Base-by-base conservation (phyloP, 805 yeast species). In the Yarrowia sp. region DNA sequence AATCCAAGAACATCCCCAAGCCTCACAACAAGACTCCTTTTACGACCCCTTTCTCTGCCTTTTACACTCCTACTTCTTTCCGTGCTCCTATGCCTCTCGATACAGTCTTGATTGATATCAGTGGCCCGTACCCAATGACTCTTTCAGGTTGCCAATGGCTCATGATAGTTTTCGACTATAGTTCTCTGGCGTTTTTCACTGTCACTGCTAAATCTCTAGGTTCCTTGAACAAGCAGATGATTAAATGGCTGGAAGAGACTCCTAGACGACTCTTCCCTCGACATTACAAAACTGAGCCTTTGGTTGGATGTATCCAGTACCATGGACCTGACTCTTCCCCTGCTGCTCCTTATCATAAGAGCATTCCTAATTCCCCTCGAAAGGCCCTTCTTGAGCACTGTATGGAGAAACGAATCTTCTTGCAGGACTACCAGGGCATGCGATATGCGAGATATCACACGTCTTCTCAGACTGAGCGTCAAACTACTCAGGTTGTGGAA, bases 281-380 rank as follows among this genome's bases (percentile, higher is more conserved):
- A 1, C 58, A 36, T 14, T 51, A 51, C 35, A 38, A 38, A 14
- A 8, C 43, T 2, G 43, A 18, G 15, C 58, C 42, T 8, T 18
- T 51, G 18, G 61, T 55, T 13, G 18, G 47, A 11, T 55, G 61
- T 10, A 32, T 55, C 9, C 61, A 55, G 9, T 55, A 55, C n/a
- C 61, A 55, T 41, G 61, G 61, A 13, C 61, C 61, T 13, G 61
- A 55, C 17, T 55, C 61, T 8, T 39, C 61, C 4, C 38, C 61
- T 31, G 61, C 61, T 13, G 61, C 47, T 41, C 61, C 61, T 28
- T 41, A 39, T 22, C 31, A 55, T 17, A 55, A 55, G 61, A 15
- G 15, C 31, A 55, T 55, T 22, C 47, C 45, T 1, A 31, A 41
- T 32, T 39, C 61, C 8, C 61, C 61, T 2, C 31, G 61, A 55